Evolutionary conservation across 192 early-diverging fungal species (phyloP), one percentile per base, ranked within the genome.

Genomic region (Geranomyces variabilis): DNA sequence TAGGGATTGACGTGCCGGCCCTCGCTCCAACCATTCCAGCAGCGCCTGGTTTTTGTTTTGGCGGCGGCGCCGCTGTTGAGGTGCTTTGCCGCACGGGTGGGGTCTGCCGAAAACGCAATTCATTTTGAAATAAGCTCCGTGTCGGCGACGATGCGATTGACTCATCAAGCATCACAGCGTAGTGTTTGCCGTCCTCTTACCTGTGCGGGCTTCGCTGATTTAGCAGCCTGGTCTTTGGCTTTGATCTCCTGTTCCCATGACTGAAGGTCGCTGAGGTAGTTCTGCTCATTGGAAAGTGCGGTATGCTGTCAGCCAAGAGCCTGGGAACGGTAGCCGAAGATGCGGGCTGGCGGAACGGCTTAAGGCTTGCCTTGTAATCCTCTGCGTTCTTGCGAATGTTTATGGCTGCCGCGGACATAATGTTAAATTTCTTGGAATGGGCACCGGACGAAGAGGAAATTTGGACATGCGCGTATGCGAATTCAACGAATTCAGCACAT

Each of bases 191-290:
- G n/a, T 8, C 3, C 7, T 53, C 15, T 53, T 53, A 53, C 68
- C 68, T 69, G 15, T 26, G 36, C 57, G 12, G 33, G 36, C 33
- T 53, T 53, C 15, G n/a, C 51, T 17, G 19, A 28, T 22, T 24
- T 65, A 4, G 71, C 63, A n/a, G 62, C 49, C 34, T 70, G 30
- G 30, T 76, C 70, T 56, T 74, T 75, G 24, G 36, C 57, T 75
- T 85, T 81, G 57, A 85, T 75, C 26, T 79, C 75, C 22, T 72
- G 75, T 66, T 85, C 80, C 83, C 83, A 85, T 17, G 43, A 56
- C 10, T 78, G 33, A n/a, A 85, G 71, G 15, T 80, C 83, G 19
- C 47, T n/a, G 43, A 85, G 56, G 53, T 47, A 69, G 13, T 51
- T 34, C 77, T 46, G 22, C n/a, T 21, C 8, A 21, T 19, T 29